These are phyloP conservation scores for Panellus pusillus DNA, from an alignment of 768 basidiomycete species.

Conservation along the genomic window DNA sequence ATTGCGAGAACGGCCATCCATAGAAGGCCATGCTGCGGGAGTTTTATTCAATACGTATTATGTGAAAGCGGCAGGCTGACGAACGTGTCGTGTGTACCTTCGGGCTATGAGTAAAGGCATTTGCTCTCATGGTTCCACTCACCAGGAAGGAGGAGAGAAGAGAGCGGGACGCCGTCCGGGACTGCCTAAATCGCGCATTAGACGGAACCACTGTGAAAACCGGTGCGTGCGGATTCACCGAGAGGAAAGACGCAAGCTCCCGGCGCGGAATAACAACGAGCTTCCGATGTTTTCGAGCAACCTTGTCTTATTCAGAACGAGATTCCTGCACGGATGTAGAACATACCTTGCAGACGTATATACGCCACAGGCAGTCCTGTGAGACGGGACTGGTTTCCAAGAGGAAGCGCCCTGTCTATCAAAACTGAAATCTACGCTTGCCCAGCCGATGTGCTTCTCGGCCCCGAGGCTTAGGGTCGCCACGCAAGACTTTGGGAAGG, in stretches of 20 bases:
- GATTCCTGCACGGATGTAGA: neutral
- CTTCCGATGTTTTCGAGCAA: constrained; percentile 42
- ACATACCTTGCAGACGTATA: constrained; percentile 57
- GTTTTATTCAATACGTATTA: neutral
- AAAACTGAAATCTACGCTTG: constrained; percentile 9
- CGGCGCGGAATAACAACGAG: constrained; percentile 63
- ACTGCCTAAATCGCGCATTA: constrained; percentile 36
- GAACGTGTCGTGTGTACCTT: constrained; percentile 73
- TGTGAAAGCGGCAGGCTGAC: constrained; percentile 22
- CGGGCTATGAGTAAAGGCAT: constrained; percentile 1
- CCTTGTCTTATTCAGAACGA: constrained; percentile 32
- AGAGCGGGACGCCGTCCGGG: constrained; percentile 67
- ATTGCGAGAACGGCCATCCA: constrained; percentile 86
- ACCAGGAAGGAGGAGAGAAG: constrained; percentile 80
- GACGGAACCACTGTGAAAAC: neutral
- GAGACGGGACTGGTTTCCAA: constrained; percentile 49
- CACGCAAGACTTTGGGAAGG: constrained; percentile 23
- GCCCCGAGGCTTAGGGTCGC: constrained; percentile 14
- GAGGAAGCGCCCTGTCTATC: constrained; percentile 29
- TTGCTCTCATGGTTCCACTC: constrained; percentile 27
- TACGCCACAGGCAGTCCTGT: constrained; percentile 53
- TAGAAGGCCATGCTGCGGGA: constrained; percentile 72
- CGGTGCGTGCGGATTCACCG: constrained; percentile 20
- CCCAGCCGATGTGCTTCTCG: constrained; percentile 24
- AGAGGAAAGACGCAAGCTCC: constrained; percentile 53